Evolutionary conservation across 176 grass and related monocot genomes (phyloP).

Genomic region (Secale cereale): DNA sequence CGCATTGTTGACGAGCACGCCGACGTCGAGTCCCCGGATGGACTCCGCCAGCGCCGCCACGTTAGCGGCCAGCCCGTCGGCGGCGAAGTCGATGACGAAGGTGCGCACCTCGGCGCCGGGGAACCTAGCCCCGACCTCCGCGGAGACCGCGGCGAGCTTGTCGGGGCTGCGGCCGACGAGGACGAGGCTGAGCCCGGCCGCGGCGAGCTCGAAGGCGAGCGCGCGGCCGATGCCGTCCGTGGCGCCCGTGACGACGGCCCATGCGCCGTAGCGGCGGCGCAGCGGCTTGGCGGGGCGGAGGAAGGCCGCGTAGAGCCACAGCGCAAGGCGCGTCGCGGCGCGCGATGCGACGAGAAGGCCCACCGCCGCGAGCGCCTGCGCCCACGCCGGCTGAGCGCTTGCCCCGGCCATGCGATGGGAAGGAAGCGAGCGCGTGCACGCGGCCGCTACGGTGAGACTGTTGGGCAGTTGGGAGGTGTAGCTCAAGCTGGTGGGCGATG

Average conservation of each 20-base stretch:
- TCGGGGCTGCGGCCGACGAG: constrained; percentile 70
- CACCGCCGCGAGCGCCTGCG: constrained; percentile 31
- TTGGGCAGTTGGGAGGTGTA: background rate
- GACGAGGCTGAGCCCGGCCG: constrained; percentile 44
- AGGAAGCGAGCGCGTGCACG: background rate
- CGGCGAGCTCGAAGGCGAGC: constrained; percentile 55
- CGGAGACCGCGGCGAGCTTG: constrained; percentile 49
- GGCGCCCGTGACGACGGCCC: constrained; percentile 82
- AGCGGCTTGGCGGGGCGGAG: constrained; percentile 66
- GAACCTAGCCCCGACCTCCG: constrained; percentile 22
- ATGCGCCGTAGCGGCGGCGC: constrained; percentile 50
- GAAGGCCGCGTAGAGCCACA: constrained; percentile 54
- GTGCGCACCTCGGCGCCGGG: constrained; percentile 31
- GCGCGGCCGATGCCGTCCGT: constrained; percentile 75
- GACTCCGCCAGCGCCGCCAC: constrained; percentile 39
- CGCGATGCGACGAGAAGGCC: constrained; percentile 40
- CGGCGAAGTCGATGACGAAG: constrained; percentile 65
- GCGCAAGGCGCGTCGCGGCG: constrained; percentile 23
- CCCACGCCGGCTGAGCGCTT: constrained; percentile 43
- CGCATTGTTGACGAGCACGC: constrained; percentile 77
- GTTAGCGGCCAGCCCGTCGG: constrained; percentile 20
- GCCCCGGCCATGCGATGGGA: background rate
- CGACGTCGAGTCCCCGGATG: constrained; percentile 58
- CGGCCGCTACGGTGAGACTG: background rate
- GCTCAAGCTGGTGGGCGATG: background rate